Conservation (phyloP, 2,329 filamentous ascomycete species). For the Daldinia eschscholtzii region DNA sequence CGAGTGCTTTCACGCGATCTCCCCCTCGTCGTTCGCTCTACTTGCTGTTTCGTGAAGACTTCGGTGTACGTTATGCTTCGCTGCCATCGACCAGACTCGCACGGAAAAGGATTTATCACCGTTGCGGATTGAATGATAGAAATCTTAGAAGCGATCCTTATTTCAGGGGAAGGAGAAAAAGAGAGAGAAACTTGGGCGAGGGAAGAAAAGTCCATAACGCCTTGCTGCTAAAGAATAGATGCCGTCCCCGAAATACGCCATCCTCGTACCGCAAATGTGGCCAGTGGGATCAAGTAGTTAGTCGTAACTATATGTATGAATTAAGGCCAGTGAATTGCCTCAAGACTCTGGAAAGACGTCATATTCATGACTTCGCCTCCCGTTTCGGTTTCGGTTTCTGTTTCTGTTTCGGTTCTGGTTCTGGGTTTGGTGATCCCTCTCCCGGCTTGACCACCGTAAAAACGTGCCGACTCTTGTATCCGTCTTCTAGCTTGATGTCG, state of each 20-base stretch:
- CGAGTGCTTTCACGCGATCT: background rate
- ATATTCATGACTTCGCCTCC: conserved; percentile 1
- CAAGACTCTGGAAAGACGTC: background rate
- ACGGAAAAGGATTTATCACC: background rate
- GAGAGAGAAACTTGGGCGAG: background rate
- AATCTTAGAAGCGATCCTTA: background rate
- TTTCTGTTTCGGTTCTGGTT: background rate
- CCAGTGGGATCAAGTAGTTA: background rate
- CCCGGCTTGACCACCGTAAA: conserved; percentile 53
- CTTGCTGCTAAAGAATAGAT: conserved; percentile 29
- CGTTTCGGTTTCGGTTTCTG: background rate
- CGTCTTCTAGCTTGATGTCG: conserved; percentile 65
- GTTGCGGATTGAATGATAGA: background rate
- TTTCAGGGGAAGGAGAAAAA: background rate
- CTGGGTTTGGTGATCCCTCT: background rate
- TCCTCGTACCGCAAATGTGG: background rate
- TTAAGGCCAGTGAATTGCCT: background rate
- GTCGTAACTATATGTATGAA: background rate
- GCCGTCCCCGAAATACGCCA: background rate
- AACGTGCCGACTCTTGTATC: conserved; percentile 59
- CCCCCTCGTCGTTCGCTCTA: background rate
- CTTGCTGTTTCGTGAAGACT: background rate
- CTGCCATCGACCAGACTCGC: background rate
- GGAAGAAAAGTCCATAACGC: conserved; percentile 18
- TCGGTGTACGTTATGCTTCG: background rate